These are phyloP conservation scores for Ceriops zippeliana DNA, from an alignment of 345 rosid species.

Conservation along the genomic window DNA sequence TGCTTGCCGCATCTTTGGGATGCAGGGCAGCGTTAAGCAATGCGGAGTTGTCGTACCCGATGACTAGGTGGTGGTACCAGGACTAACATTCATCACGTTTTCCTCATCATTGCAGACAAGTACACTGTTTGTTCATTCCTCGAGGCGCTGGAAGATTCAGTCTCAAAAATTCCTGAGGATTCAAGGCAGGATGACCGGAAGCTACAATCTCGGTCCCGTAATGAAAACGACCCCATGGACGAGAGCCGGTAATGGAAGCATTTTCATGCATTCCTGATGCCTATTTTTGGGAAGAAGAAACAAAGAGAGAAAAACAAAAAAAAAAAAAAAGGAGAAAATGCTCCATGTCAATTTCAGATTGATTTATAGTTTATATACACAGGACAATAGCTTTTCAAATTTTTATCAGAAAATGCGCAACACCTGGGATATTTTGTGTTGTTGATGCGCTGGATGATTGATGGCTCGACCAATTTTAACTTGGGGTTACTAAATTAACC, in stretches of 20 bases:
- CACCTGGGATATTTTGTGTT: background rate
- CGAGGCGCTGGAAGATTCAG: conserved; percentile 82
- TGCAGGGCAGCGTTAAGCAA: no score
- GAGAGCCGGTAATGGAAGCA: conserved; percentile 35
- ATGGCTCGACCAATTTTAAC: background rate
- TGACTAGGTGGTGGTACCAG: background rate
- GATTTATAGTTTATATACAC: background rate
- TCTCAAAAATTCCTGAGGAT: conserved; percentile 55
- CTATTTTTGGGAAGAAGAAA: background rate
- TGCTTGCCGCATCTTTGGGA: no score
- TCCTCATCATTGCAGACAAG: conserved; percentile 54
- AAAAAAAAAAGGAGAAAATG: no score
- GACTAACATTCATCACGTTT: background rate
- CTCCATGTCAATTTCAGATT: background rate
- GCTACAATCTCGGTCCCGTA: conserved; percentile 35
- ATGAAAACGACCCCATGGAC: conserved; percentile 48
- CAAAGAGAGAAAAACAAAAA: no score
- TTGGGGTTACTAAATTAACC: no score
- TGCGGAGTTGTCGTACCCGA: no score
- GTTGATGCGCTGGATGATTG: background rate
- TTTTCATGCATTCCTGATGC: background rate
- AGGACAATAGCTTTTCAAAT: background rate
- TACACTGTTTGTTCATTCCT: conserved; percentile 82
- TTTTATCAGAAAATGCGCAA: no score
- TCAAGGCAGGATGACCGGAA: conserved; percentile 36